These are phyloP conservation scores for Phoenix dactylifera DNA, from an alignment of 176 grass and related monocot genomes.

Conservation along the genomic window DNA sequence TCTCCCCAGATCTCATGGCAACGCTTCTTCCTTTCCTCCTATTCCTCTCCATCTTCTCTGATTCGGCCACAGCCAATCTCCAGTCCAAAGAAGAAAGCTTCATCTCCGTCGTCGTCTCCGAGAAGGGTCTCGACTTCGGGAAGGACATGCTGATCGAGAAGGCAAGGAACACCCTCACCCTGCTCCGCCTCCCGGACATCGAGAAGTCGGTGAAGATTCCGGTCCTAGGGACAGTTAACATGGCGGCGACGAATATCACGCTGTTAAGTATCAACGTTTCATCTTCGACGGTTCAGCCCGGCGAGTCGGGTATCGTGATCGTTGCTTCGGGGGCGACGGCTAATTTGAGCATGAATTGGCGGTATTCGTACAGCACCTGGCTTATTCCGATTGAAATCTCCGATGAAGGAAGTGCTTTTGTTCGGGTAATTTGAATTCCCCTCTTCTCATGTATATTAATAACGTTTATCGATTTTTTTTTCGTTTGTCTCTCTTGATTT, in stretches of 20 bases:
- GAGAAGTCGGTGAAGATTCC: conserved; percentile 48
- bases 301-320: conserved; percentile 62
- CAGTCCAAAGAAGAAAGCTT: conserved; percentile 18
- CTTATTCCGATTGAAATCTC: conserved; percentile 44
- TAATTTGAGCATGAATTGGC: conserved; percentile 71
- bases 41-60: conserved; percentile 13
- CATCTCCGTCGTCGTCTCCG: conserved; percentile 66
- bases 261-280: conserved; percentile 32
- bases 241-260: conserved; percentile 45
- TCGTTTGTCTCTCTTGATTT: too few species aligned
- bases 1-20: conserved; percentile 14
- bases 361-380: conserved; percentile 59
- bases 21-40: conserved; percentile 18
- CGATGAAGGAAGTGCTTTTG: conserved; percentile 60
- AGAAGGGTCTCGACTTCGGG: conserved; percentile 69
- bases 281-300: conserved; percentile 35
- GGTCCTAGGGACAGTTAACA: conserved; percentile 48
- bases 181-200: conserved; percentile 57
- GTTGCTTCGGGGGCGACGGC: conserved; percentile 56
- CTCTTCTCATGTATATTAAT: too few species aligned
- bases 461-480: too few species aligned
- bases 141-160: conserved; percentile 66
- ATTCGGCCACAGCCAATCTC: not conserved
- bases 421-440: conserved; percentile 41
- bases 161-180: conserved; percentile 41